Evolutionary conservation across 2,329 filamentous ascomycete species (phyloP).

Genomic region (Aspergillus sp.): DNA sequence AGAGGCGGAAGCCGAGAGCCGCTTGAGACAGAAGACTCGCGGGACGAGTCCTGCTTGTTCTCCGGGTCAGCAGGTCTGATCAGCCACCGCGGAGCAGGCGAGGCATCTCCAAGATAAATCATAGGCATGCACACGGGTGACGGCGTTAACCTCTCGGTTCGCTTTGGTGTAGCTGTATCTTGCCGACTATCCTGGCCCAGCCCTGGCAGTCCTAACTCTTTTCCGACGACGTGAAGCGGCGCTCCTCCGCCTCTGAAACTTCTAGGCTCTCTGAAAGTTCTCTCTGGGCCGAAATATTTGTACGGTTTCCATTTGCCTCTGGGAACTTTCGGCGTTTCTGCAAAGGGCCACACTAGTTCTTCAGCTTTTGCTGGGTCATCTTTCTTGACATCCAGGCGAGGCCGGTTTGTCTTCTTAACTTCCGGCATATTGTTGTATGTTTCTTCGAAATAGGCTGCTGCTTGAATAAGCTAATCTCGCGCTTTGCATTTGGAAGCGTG

Average conservation of each 20-base stretch:
- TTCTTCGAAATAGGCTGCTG: too few species aligned
- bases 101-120: constrained; percentile 14
- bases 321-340: neutral
- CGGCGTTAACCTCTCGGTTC: neutral
- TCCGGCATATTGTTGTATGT: neutral
- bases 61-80: constrained; percentile 9
- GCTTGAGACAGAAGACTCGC: neutral
- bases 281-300: neutral
- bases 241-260: neutral
- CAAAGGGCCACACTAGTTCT: neutral
- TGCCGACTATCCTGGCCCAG: neutral
- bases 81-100: constrained; percentile 21
- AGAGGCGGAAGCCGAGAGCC: neutral
- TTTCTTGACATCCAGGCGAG: neutral
- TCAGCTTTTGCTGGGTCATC: neutral
- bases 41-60: neutral
- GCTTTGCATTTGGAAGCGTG: neutral
- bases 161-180: neutral
- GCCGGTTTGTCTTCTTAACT: neutral
- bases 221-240: neutral
- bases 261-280: neutral
- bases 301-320: neutral
- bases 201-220: constrained; percentile 5
- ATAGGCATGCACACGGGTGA: neutral
- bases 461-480: neutral